These are phyloP conservation scores for Cyclospora cayetanensis DNA, from an alignment of 169 alveolate genomes.

Conservation along the genomic window DNA sequence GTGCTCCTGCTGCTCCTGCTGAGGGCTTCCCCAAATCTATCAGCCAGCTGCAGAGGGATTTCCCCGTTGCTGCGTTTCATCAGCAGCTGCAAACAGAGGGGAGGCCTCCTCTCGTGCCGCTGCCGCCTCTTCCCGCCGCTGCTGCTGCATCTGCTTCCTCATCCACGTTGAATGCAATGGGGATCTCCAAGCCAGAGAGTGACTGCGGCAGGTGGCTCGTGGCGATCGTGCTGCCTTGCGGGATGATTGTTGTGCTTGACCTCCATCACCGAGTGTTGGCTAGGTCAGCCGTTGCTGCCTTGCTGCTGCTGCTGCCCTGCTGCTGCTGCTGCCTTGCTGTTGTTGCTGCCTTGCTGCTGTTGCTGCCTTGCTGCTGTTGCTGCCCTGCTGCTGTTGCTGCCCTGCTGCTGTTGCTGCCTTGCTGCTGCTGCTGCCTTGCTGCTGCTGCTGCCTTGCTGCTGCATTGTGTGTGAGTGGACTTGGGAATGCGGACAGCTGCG, in stretches of 20 bases:
- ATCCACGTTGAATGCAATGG: no score
- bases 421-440: background rate
- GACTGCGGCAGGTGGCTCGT: constrained; percentile 58
- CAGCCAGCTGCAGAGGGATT: constrained; percentile 49
- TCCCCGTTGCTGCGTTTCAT: constrained; percentile 27
- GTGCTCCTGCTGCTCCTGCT: background rate
- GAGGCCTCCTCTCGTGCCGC: background rate
- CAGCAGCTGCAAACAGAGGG: constrained; percentile 47
- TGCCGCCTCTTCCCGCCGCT: background rate
- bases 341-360: background rate
- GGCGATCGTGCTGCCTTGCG: constrained; percentile 61
- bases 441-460: background rate
- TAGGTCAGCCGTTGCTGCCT: constrained; percentile 30
- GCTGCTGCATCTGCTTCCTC: constrained; percentile 41
- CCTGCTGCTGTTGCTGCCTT: background rate
- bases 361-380: background rate
- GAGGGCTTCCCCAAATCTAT: background rate
- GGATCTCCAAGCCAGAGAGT: background rate
- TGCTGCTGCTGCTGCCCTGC: constrained; percentile 24
- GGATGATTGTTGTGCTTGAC: constrained; percentile 47
- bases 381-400: no score
- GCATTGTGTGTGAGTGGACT: background rate
- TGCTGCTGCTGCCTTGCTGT: background rate
- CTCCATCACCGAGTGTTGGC: constrained; percentile 60
- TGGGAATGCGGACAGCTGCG: background rate